Evolutionary conservation across 2,329 filamentous ascomycete genomes (phyloP), one percentile per base, ranked within the genome.

Genomic region (Aspergillus puulaauensis): DNA sequence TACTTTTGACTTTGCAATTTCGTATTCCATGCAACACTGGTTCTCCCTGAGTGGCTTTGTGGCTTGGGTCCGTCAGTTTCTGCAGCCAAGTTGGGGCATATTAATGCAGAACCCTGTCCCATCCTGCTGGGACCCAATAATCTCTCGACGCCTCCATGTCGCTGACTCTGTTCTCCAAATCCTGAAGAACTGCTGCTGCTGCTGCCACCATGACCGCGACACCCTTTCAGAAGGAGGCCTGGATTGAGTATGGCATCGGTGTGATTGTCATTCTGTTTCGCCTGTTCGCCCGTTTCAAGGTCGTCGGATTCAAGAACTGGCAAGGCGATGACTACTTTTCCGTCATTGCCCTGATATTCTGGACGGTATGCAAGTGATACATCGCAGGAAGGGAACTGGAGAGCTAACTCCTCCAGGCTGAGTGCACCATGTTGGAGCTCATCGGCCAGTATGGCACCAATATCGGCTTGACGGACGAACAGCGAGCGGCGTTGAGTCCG

Each of bases 261-360:
- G 60, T 72, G 2, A 1, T 71, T 7, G 61, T 80, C 3, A 59
- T 80, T 3, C 59, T 78, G 2, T 57, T 76, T 5, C 74, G 78
- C 14, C 74, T 76, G 57, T 74, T 72, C 58, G 72, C 75, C 2
- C 66, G 78, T 35, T 70, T 70, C 63, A 76, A 70, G 52, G 61
- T 70, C 6, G 74, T 79, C 3, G 77, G 77, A 1, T 64, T 75
- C 56, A 74, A 73, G n/a, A 67, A 68, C 12, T 77, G 72, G 68
- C 71, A 78, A 17, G 75, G 76, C 2, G 78, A 80, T 59, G 78
- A 80, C 48, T 73, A 72, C 51, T 79, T 80, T 55, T 70, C 75
- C 0, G 56, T 75, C 15, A 46, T 72, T 5, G 66, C 69, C 0
- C 59, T 78, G 4, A 3, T 77, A 0, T 73, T 79, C 45, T 77